phyloP scores from a whole-genome alignment of 2,329 filamentous ascomycete species.

The Aspergillus sp. region DNA sequence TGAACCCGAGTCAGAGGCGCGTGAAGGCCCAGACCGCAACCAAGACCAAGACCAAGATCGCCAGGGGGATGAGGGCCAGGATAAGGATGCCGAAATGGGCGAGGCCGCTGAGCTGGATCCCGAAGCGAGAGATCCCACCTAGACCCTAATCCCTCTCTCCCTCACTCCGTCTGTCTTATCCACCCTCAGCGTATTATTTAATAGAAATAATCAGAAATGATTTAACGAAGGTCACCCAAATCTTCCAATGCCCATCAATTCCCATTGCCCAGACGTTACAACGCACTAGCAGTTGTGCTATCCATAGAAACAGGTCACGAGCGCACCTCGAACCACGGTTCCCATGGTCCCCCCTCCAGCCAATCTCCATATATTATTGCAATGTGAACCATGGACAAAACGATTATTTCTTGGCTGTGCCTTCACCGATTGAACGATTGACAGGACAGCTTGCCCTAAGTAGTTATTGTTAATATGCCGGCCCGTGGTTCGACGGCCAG shows the following conservation, averaged over 20 bases:
- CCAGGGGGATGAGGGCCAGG: not conserved
- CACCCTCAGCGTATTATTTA: not conserved
- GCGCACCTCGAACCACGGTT: not conserved
- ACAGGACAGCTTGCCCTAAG: not conserved
- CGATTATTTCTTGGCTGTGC: not conserved
- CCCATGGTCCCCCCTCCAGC: not conserved
- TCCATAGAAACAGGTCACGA: no score
- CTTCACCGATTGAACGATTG: not conserved
- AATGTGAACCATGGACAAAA: not conserved
- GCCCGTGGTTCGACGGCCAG: not conserved
- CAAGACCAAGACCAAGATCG: not conserved
- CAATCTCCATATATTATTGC: not conserved
- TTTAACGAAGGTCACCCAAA: not conserved
- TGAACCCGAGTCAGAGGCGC: not conserved
- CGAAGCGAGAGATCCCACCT: constrained; percentile 1
- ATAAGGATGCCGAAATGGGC: constrained; percentile 15
- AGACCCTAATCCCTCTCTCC: not conserved
- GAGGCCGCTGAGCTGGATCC: constrained; percentile 2
- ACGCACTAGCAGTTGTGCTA: not conserved
- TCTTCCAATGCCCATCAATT: not conserved
- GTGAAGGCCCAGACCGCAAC: not conserved
- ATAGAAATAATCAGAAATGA: not conserved
- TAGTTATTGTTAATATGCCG: not conserved
- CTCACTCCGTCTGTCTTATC: no score
- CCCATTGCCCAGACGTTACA: not conserved